A percentile compares a stretch with the other conserved stretches of the same genome.
These are phyloP conservation scores for Xylaria castorea DNA, from an alignment of 495 filamentous ascomycete genomes.

Conservation along the genomic window DNA sequence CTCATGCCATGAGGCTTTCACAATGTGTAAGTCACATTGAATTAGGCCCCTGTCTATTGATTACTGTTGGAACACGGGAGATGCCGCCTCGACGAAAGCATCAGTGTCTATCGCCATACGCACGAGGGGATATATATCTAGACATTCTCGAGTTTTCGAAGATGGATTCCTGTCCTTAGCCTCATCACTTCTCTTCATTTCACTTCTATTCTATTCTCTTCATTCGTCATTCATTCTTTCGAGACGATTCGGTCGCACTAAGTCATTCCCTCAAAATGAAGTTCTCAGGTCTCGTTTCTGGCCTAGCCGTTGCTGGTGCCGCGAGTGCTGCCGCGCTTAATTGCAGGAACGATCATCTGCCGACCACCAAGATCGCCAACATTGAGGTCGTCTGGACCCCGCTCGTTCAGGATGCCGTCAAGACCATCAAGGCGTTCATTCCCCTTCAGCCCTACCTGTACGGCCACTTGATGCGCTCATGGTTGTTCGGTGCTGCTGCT, in stretches of 20 bases:
- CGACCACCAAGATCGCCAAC: slow-evolving; percentile 31
- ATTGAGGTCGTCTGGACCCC: slow-evolving; percentile 36
- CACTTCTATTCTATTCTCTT: not conserved
- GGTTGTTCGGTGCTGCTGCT: slow-evolving; percentile 51
- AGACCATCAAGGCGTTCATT: slow-evolving; percentile 42
- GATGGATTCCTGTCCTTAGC: not conserved
- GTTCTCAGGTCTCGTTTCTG: slow-evolving; percentile 17
- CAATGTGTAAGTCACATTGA: not conserved
- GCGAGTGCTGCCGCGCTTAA: not conserved
- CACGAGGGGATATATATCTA: not conserved
- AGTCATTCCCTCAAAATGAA: slow-evolving; percentile 22
- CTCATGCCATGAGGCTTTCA: not conserved
- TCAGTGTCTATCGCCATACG: not conserved
- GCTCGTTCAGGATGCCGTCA: slow-evolving; percentile 40
- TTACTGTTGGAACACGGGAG: slow-evolving; percentile 1
- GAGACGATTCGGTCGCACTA: not conserved
- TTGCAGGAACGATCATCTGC: not conserved
- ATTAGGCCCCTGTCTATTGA: not conserved
- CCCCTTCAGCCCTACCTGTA: slow-evolving; percentile 39
- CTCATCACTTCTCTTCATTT: slow-evolving; percentile 1
- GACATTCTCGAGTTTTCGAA: not conserved
- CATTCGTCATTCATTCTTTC: not conserved
- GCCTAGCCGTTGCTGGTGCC: slow-evolving; percentile 11
- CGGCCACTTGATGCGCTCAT: slow-evolving; percentile 57
- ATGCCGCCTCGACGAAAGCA: not conserved